phyloP scores from a whole-genome alignment of 2,329 filamentous ascomycete species.

The Aspergillus sp. region DNA sequence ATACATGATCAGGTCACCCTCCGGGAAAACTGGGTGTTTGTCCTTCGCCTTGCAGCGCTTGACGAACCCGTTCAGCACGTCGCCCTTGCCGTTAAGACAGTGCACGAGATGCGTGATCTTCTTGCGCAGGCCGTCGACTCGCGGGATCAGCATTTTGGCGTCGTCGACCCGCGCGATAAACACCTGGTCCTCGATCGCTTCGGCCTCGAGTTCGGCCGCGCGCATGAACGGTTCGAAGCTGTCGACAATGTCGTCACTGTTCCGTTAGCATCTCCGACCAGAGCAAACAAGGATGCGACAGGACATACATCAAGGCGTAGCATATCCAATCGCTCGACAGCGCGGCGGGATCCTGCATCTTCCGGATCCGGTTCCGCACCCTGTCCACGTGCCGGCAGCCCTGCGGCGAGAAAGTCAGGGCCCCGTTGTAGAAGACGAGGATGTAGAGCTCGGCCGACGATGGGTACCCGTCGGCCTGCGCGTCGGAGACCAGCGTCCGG shows the following conservation, averaged over 20 bases:
- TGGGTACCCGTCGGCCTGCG: constrained; percentile 64
- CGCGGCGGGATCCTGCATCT: constrained; percentile 82
- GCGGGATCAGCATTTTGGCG: constrained; percentile 70
- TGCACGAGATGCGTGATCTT: constrained; percentile 86
- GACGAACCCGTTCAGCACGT: constrained; percentile 90
- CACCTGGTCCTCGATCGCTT: constrained; percentile 88
- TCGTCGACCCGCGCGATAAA: constrained; percentile 86
- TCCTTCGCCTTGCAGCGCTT: constrained; percentile 80
- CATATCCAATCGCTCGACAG: constrained; percentile 96
- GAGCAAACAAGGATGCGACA: neutral
- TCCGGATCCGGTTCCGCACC: constrained; percentile 78
- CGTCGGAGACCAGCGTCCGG: constrained; percentile 69
- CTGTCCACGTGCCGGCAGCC: constrained; percentile 74
- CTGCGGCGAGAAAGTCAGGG: constrained; percentile 84
- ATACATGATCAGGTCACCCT: constrained; percentile 90
- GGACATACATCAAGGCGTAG: constrained; percentile 80
- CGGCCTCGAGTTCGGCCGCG: constrained; percentile 73
- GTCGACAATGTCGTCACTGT: constrained; percentile 88
- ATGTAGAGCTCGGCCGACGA: constrained; percentile 92
- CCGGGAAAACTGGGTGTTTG: constrained; percentile 82
- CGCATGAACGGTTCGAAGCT: constrained; percentile 80
- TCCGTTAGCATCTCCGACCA: neutral
- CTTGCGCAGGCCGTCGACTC: constrained; percentile 80
- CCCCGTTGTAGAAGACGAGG: constrained; percentile 86
- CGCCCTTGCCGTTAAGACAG: constrained; percentile 84